Evolutionary conservation across 2,329 filamentous ascomycete species (phyloP).

Genomic region (Leptographium procerum): DNA sequence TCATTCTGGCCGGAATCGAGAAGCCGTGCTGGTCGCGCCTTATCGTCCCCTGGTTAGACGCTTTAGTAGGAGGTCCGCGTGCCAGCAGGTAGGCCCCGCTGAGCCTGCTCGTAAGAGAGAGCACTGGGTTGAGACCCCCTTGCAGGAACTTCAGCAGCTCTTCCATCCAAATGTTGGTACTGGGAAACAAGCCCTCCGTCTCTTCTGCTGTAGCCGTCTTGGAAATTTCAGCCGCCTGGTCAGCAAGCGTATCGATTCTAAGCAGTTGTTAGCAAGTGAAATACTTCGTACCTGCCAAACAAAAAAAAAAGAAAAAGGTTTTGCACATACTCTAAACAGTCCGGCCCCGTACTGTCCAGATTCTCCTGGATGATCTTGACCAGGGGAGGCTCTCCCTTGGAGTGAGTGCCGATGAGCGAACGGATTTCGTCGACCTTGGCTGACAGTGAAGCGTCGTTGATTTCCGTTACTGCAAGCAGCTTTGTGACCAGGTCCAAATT

Average conservation of each 20-base stretch:
- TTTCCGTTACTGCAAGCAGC: constrained; percentile 42
- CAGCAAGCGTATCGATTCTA: constrained; percentile 41
- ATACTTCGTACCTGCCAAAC: not conserved
- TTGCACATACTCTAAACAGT: constrained; percentile 40
- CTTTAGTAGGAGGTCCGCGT: constrained; percentile 4
- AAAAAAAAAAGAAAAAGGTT: not conserved
- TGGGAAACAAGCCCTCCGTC: constrained; percentile 49
- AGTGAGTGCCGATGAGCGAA: constrained; percentile 31
- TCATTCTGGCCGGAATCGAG: constrained; percentile 64
- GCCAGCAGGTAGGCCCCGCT: constrained; percentile 58
- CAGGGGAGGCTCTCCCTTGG: constrained; percentile 30
- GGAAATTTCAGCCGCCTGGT: constrained; percentile 32
- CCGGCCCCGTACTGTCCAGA: constrained; percentile 34
- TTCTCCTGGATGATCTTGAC: constrained; percentile 43
- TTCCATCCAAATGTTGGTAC: constrained; percentile 50
- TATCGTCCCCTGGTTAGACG: constrained; percentile 14
- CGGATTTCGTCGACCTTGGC: constrained; percentile 31
- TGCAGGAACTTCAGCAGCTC: constrained; percentile 47
- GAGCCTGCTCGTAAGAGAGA: constrained; percentile 64
- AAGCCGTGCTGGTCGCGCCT: constrained; percentile 56
- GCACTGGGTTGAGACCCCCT: constrained; percentile 42
- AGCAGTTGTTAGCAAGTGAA: not conserved
- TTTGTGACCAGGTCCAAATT: constrained; percentile 40
- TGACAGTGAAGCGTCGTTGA: constrained; percentile 26
- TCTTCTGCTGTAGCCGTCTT: constrained; percentile 13